Evolutionary conservation across 2,329 filamentous ascomycete genomes (phyloP).

Genomic region (Cercospora zeina): DNA sequence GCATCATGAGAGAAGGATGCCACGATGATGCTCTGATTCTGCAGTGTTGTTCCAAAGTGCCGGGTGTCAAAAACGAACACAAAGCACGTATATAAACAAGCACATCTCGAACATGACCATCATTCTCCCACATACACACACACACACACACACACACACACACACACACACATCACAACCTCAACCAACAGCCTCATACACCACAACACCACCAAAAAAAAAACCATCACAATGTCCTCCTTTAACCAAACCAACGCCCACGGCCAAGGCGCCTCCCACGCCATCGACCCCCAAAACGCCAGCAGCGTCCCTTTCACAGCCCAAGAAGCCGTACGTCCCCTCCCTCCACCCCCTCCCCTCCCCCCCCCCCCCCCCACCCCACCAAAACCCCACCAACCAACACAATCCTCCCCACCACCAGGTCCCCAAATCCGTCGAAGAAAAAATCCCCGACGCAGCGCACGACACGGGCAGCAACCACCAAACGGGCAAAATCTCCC

Average conservation of each 20-base stretch:
- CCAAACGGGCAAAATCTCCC: constrained; percentile 43
- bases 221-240: background rate
- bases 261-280: constrained; percentile 48
- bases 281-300: constrained; percentile 38
- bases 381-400: background rate
- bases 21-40: constrained; percentile 12
- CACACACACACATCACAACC: background rate
- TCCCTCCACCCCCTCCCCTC: background rate
- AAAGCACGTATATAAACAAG: background rate
- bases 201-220: background rate
- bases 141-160: too few relatives aligned
- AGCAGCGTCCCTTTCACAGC: constrained; percentile 11
- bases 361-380: background rate
- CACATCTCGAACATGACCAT: background rate
- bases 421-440: constrained; percentile 36
- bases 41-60: background rate
- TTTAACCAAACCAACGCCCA: constrained; percentile 32
- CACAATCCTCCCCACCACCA: background rate
- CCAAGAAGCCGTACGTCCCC: constrained; percentile 9
- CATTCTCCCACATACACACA: too few relatives aligned
- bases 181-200: too few relatives aligned
- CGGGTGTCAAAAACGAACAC: background rate
- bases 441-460: constrained; percentile 21
- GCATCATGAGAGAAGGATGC: background rate
- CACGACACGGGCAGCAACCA: constrained; percentile 33